Evolutionary conservation across 2,329 filamentous ascomycete species (phyloP), one percentile per base, ranked within the genome.

Genomic region (Ophiostoma populinum): DNA sequence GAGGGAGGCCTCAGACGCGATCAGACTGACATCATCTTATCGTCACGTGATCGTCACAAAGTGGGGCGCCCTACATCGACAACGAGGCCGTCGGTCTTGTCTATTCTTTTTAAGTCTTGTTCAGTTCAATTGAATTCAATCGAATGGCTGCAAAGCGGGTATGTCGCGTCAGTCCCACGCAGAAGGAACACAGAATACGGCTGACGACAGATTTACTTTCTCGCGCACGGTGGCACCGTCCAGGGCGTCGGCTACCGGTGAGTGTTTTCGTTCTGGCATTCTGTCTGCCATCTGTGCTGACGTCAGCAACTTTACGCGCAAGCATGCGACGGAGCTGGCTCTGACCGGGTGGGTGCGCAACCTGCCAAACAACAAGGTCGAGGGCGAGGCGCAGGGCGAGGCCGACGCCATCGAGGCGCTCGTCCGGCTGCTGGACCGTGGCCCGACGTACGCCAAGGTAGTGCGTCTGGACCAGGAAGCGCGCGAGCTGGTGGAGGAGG

Each of bases 311-410:
- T 75, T 71, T 45, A 61, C 70, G 1, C 58, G 57, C 24, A 63
- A 62, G 43, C 62, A 58, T 38, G 71, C 71, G 1, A 50, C 47
- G 0, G 56, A 65, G 22, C 56, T 63, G 28, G 55, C 55, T 5
- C 40, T 76, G 6, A 72, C 68, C 0, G 71, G 71, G 15, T 76
- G 71, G 71, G 72, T 71, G 36, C 57, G 64, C 24, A 76, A 76
- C 47, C 70, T 66, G 0, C 46, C 57, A 2, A 59, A 67, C 39
- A 62, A 65, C 42, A 72, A 70, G 55, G 86, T 95, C 31, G 73
- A 82, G 49, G 87, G 87, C 18, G 86, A 94, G 57, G 85, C 77
- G 5, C 87, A 95, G 52, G 86, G 83, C 20, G 62, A 68, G 2
- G 63, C 74, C 2, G 65, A 71, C 1, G 56, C 65, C 3, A 52